Base-by-base conservation (phyloP, 441 rosid genomes). In the Mallotus japonicus region DNA sequence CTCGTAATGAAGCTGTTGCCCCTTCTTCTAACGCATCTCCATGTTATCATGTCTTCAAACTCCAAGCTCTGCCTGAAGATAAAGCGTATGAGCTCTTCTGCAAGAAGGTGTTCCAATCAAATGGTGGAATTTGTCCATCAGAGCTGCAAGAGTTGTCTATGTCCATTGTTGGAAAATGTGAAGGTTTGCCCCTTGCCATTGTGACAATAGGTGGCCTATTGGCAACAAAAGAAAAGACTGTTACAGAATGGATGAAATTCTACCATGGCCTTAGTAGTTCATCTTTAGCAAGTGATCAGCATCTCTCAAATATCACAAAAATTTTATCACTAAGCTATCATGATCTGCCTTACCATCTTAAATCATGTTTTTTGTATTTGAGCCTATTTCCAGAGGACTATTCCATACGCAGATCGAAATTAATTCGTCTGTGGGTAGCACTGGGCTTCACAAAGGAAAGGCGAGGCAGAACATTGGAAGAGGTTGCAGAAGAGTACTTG, bases 381-480 rank as follows among this genome's bases (percentile, higher is more conserved):
- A 62, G 68, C 56, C 47, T 75, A 3, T 79, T 79, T 42, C 82
- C 80, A 0, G 78, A 80, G 62, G 80, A 72, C 19, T 62, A 65
- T 14, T 28, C 62, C 11, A 67, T 80, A 9, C 32, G 37, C 22
- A 51, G 67, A 0, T 42, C 55, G 50, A 74, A 28, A 55, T 20
- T 80, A 53, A 74, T 80, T 51, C 73, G 78, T 17, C 59, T 77
- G 56, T 80, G 80, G 80, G 40, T 80, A 22, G 69, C 83, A 0
- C 80, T 77, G 54, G 76, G 80, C 2, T 67, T 80, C 22, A 62
- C 71, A 8, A 59, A 74, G 53, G 47, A 65, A 42, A 62, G 34
- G 53, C 46, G 24, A 22, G 83, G 78, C 17, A 77, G 68, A 71
- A 76, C 74, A 1, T 17, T 53, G 0, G 78, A 80, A 62, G 78